Conservation (phyloP, 371 early-diverging fungal species). For the Syncephalastrum sp. region DNA sequence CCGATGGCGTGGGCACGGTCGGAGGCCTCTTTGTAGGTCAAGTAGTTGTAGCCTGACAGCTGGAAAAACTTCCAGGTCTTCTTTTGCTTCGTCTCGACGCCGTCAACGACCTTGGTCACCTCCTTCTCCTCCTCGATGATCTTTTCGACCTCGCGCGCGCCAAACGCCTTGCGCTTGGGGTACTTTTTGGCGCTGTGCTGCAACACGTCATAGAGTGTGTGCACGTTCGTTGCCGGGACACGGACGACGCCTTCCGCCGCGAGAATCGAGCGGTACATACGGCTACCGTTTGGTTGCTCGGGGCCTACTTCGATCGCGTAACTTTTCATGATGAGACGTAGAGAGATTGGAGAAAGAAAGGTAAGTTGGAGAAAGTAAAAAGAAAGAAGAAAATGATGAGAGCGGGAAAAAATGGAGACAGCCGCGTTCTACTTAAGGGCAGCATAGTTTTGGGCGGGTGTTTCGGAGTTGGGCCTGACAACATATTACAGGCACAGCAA, state of each 20-base stretch:
- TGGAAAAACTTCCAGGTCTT: constrained; percentile 87
- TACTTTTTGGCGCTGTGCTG: constrained; percentile 51
- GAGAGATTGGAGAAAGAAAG: not conserved
- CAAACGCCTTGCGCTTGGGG: constrained; percentile 57
- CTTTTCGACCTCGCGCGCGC: constrained; percentile 62
- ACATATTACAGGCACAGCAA: too few species aligned
- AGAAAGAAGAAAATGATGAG: constrained; percentile 5
- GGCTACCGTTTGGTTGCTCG: constrained; percentile 32
- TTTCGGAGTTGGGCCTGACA: too few species aligned
- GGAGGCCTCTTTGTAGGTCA: constrained; percentile 63
- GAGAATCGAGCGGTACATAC: constrained; percentile 49
- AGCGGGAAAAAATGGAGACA: constrained; percentile 2
- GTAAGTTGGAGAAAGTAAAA: constrained; percentile 2
- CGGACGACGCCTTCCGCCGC: constrained; percentile 48
- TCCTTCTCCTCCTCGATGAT: constrained; percentile 80
- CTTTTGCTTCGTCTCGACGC: constrained; percentile 66
- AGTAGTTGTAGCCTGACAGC: constrained; percentile 66
- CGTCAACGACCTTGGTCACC: constrained; percentile 66
- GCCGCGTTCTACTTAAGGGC: too few species aligned
- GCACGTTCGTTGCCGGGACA: constrained; percentile 54
- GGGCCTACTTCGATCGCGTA: constrained; percentile 23
- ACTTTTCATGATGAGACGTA: constrained; percentile 12
- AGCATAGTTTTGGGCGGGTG: too few species aligned
- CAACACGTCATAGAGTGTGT: constrained; percentile 72
- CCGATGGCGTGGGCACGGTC: constrained; percentile 54